Evolutionary conservation across 352 stramenopile species (phyloP).

Genomic region (Peronospora destructor): DNA sequence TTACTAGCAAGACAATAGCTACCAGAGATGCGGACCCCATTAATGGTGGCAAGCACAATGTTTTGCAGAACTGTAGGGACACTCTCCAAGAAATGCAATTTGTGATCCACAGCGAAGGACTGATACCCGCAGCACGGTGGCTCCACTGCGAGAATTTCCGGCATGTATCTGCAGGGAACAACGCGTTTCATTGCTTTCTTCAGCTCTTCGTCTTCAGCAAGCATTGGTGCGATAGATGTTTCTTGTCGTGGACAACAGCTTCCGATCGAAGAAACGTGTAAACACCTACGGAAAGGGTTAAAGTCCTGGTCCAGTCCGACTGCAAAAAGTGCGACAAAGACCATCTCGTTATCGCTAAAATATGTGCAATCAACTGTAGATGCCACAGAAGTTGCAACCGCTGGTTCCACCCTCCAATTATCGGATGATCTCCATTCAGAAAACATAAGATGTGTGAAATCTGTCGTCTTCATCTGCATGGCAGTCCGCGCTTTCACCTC

Average conservation of each 20-base stretch:
- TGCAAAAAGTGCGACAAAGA: slow-evolving; percentile 48
- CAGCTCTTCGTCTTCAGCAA: slow-evolving; percentile 30
- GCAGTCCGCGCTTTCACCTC: slow-evolving; percentile 40
- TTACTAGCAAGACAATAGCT: slow-evolving; percentile 26
- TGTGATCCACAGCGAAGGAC: slow-evolving; percentile 33
- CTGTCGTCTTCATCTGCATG: slow-evolving; percentile 52
- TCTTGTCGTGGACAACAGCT: slow-evolving; percentile 2
- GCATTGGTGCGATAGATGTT: slow-evolving; percentile 14
- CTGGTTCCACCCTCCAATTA: not conserved
- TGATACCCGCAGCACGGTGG: slow-evolving; percentile 33
- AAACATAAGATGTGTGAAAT: slow-evolving; percentile 54
- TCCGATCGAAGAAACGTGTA: slow-evolving; percentile 40
- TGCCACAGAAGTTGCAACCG: not conserved
- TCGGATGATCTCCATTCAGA: slow-evolving; percentile 37
- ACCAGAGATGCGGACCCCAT: slow-evolving; percentile 30
- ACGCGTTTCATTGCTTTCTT: slow-evolving; percentile 37
- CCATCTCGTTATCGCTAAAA: not conserved
- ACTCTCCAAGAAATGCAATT: slow-evolving; percentile 50
- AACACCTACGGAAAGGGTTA: slow-evolving; percentile 49
- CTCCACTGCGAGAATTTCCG: slow-evolving; percentile 44
- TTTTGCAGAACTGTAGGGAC: slow-evolving; percentile 50
- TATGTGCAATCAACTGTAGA: not conserved
- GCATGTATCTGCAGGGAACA: slow-evolving; percentile 38
- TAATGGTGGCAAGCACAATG: slow-evolving; percentile 63
- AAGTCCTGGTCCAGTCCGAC: slow-evolving; percentile 64